Base-by-base conservation (phyloP, 164 flowering plant genomes). In the Liriodendron chinense region DNA sequence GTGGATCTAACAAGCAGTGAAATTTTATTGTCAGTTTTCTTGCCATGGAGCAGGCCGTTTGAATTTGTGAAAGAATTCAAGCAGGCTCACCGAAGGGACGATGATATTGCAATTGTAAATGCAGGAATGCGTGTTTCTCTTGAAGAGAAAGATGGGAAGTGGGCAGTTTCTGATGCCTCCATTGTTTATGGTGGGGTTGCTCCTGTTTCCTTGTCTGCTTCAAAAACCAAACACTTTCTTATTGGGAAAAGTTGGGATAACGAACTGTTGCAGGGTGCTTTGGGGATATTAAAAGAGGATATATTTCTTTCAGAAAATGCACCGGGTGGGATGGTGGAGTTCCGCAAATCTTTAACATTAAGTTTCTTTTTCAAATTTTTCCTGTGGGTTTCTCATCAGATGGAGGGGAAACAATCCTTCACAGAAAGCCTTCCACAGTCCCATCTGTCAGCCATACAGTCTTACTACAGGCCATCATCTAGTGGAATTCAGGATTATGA, bases 301-400 rank as follows among this genome's bases (percentile, higher is more conserved):
- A 80, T 96, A 74, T 56, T 83, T 53, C 80, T 96, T 24, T 86
- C 86, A 74, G 96, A 94, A 72, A 81, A 90, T 83, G 97, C 98
- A 53, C 99, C 98, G 1, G 99, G 99, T 70, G 99, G 98, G 63
- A 96, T 96, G 99, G 94, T 94, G 65, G 99, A 96, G 82, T 96
- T 96, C 69, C 91, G 98, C 23, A 90, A 77, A 74, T 96, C 99
- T n/a, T 83, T 96, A 63, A 91, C 87, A 1, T 79, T 86, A 21
- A 91, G 99, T 77, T 96, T 96, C 84, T 92, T 94, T 85, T 96
- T 96, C 79, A 96, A 96, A 77, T 96, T 92, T 79, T 92, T 84
- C 82, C 67, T 94, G 65, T 92, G 96, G 97, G 92, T 94, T 71
- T 90, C 88, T 72, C 85, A 84, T 76, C 89, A 92, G 70, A 81